These are phyloP conservation scores for Cenchrus fungigraminus DNA, from an alignment of 176 grass and related monocot species.

Conservation along the genomic window DNA sequence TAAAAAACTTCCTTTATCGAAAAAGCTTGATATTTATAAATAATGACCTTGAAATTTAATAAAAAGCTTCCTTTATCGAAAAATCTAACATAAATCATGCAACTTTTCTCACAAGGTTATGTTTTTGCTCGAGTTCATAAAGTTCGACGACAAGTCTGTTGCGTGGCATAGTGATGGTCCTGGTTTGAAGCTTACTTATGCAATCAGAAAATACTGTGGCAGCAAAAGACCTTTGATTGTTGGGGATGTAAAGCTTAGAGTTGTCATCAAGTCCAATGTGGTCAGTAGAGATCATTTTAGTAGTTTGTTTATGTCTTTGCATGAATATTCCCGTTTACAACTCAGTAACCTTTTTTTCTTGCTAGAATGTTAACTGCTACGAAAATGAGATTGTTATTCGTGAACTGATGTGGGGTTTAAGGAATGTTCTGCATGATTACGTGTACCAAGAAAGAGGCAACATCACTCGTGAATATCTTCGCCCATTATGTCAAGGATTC, in stretches of 20 bases:
- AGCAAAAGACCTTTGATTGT: background rate
- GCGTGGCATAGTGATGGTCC: background rate
- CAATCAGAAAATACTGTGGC: too few relatives aligned
- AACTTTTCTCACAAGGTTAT: background rate
- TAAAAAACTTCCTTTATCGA: too few relatives aligned
- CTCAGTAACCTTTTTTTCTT: background rate
- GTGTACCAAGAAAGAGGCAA: background rate
- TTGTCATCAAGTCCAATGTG: background rate
- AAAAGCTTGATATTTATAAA: too few relatives aligned
- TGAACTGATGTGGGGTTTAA: conserved; percentile 10
- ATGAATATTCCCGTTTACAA: background rate
- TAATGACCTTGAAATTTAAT: too few relatives aligned
- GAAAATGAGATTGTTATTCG: background rate
- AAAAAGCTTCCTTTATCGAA: too few relatives aligned
- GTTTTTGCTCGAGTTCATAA: background rate
- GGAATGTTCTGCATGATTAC: background rate
- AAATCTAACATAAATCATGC: background rate
- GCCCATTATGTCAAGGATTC: background rate
- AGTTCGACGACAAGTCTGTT: background rate
- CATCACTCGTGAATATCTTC: background rate
- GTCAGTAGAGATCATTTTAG: background rate
- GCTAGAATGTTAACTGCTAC: background rate
- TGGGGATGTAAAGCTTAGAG: background rate
- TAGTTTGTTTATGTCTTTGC: background rate
- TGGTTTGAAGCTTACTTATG: background rate